Evolutionary conservation across 495 filamentous ascomycete species (phyloP), one percentile per base, ranked within the genome.

Genomic region (Aspergillus campestris): DNA sequence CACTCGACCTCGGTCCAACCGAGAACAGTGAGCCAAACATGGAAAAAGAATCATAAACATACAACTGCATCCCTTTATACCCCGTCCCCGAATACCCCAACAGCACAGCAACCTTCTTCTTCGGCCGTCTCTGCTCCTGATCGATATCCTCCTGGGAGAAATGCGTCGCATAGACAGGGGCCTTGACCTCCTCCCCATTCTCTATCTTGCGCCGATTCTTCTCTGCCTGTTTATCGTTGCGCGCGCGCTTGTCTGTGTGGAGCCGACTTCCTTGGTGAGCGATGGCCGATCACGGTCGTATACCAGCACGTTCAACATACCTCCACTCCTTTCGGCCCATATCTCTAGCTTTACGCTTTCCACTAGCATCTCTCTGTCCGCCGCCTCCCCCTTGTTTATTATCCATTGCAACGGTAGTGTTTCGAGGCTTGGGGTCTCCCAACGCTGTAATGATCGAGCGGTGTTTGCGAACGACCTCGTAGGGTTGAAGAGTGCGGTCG

Each of bases 81-180:
- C 94, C 94, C n/a, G 86, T 94, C 24, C 92, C 92, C 15, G 88
- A 87, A 60, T 98, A 98, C 6, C 94, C 91, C 50, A 98, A 79
- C 70, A 97, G 62, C 11, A 98, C 86, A 13, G 92, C 94, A 24
- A 94, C 92, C 67, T 98, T 98, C 58, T 86, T 81, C 71, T 98
- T 97, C 3, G 92, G 92, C 38, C 80, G 82, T 39, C 90, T 78
- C 55, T 82, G 81, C 62, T 98, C 90, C 31, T 76, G 78, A 5
- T 82, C 84, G 48, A 95, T 89, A 66, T 94, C 89, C 47, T 89
- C 87, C 49, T 77, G 66, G 9, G 80, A 73, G 56, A 84, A 87
- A 32, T 77, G 64, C 1, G 75, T 74, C 27, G 73, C 73, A 45
- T 79, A 75, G 40, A 73, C 60, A 0, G 73, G 71, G 4, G 57